A percentile compares a stretch with the other conserved stretches of the same genome.
These are phyloP conservation scores for Apiotrichum sp. DNA, from an alignment of 1,284 basidiomycete genomes.

Conservation along the genomic window DNA sequence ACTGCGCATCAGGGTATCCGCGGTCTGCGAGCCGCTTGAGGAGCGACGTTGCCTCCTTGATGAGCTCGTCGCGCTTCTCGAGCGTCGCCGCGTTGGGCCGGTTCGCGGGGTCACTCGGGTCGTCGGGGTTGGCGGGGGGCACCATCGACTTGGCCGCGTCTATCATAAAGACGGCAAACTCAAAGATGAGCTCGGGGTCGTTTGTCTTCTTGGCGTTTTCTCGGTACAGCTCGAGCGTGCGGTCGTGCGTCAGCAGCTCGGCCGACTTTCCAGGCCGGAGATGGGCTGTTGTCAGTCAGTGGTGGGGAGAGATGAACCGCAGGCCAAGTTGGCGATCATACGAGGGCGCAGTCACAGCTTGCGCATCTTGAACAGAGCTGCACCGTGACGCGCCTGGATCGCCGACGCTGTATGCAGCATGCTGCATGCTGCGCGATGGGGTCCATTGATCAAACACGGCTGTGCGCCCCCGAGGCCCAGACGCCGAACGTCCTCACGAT, in stretches of 20 bases:
- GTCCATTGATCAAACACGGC: no score
- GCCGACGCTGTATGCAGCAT: no score
- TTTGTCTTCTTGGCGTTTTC: conserved; percentile 98
- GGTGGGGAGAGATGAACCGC: no score
- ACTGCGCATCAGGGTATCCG: conserved; percentile 89
- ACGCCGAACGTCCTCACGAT: no score
- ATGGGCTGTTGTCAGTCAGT: conserved; percentile 53
- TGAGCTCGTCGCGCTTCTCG: conserved; percentile 80
- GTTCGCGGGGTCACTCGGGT: conserved; percentile 16
- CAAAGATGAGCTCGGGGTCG: conserved; percentile 94
- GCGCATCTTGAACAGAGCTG: no score
- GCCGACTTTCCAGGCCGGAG: conserved; percentile 88
- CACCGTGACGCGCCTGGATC: no score
- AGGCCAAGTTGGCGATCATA: no score
- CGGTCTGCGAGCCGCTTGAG: conserved; percentile 87
- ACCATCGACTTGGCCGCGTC: conserved; percentile 80
- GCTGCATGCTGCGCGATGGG: no score
- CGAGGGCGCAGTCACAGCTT: no score
- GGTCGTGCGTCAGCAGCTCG: conserved; percentile 84
- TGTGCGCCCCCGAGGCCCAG: no score
- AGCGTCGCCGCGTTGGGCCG: conserved; percentile 63
- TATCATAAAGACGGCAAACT: conserved; percentile 98
- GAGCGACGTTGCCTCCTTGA: conserved; percentile 76
- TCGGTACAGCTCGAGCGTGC: conserved; percentile 93
- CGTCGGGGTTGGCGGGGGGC: conserved; percentile 34